These are phyloP conservation scores for Triadica sebifera DNA, from an alignment of 345 rosid species.

Conservation along the genomic window DNA sequence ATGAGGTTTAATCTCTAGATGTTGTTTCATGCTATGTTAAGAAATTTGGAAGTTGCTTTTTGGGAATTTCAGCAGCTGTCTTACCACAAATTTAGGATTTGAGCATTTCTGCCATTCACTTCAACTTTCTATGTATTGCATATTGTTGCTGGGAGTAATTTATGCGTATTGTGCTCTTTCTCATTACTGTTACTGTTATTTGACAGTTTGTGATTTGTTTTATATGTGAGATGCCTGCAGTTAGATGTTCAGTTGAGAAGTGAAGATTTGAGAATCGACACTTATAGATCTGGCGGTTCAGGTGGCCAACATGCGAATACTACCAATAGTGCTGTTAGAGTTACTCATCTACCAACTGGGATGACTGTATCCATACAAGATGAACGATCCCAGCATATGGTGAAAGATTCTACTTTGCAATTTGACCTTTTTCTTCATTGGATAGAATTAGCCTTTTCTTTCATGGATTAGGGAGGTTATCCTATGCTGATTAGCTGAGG, in stretches of 20 bases:
- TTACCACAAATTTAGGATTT: neutral
- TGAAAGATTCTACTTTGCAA: slow-evolving; percentile 30
- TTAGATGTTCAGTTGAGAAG: slow-evolving; percentile 87
- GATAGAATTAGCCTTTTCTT: neutral
- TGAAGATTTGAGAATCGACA: slow-evolving; percentile 89
- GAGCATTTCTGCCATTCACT: neutral
- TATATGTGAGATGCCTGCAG: slow-evolving; percentile 37
- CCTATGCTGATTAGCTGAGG: too few relatives aligned
- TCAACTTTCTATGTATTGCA: neutral
- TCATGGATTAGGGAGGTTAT: neutral
- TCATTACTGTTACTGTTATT: slow-evolving; percentile 1
- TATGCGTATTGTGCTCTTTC: neutral
- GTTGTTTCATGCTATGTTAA: too few relatives aligned
- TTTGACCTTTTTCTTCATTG: slow-evolving; percentile 8
- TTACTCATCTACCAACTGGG: slow-evolving; percentile 77
- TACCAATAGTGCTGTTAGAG: slow-evolving; percentile 90
- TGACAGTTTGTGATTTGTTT: slow-evolving; percentile 8
- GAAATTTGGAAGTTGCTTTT: slow-evolving; percentile 2
- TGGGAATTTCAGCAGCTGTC: neutral
- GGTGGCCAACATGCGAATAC: slow-evolving; percentile 95
- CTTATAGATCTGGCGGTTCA: slow-evolving; percentile 87
- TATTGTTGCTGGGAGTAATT: neutral
- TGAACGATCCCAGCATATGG: slow-evolving; percentile 97
- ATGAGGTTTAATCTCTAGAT: slow-evolving; percentile 57
- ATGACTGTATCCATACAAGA: slow-evolving; percentile 87